Evolutionary conservation across 805 yeast genomes (phyloP), one percentile per base, ranked within the genome.

Genomic region (Nakazawaea molendinolei): DNA sequence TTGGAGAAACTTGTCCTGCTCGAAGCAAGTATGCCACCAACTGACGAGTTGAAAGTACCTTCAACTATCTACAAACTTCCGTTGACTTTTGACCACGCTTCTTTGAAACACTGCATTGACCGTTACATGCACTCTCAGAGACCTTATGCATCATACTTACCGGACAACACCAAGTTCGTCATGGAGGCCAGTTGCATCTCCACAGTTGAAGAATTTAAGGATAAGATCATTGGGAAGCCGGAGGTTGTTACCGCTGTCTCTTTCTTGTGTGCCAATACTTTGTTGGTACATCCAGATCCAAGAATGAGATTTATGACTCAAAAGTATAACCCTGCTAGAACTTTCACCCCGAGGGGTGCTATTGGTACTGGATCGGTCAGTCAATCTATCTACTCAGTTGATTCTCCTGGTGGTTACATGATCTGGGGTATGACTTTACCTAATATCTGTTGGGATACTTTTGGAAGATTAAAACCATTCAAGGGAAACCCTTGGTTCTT

Each of bases 401-500:
- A 54, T 28, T 44, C 55, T 5, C 59, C 58, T 8, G 60, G 58
- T 37, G 58, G 59, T 16, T 55, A 54, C 27, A 50, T 53, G 58
- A 44, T 54, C 31, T 54, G 59, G 59, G 59, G 60, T 33, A 50
- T 38, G 53, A 48, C 55, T 4, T 41, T 44, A 41, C 60, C 48
- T 15, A 51, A 49, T 36, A 45, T 50, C 34, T 51, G 52, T 30
- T 58, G 63, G 63, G 55, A 57, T 33, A 56, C 63, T 1, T 58
- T 58, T 37, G 43, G 53, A 7, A 48, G 58, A 36, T 34, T 52
- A 12, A 42, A 39, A 5, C 35, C 33, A 4, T 42, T 38, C 29
- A 44, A 40, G 21, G 43, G 42, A 4, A 43, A 43, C 8, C 62
- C 63, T 8, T 58, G 62, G 62, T 51, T 57, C 17, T 49, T 56